These are phyloP conservation scores for Alternaria sp. DNA, from an alignment of 2,329 filamentous ascomycete genomes.

Conservation along the genomic window DNA sequence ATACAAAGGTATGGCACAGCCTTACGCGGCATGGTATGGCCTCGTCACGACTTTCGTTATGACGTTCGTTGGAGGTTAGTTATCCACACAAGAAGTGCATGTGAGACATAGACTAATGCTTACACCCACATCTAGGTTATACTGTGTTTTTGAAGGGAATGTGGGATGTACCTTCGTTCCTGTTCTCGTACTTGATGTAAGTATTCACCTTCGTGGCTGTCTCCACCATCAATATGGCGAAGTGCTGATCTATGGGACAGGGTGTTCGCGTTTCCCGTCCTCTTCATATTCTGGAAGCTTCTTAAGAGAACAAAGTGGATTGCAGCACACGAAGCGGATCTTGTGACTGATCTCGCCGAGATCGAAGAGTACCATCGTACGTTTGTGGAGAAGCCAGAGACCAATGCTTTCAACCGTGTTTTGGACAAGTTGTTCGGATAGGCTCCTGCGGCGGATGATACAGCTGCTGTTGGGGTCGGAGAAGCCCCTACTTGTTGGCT, in stretches of 20 bases:
- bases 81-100: not conserved
- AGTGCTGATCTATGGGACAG: conserved; percentile 53
- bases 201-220: not conserved
- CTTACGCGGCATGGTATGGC: conserved; percentile 75
- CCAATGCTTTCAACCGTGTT: conserved; percentile 52
- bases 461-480: not conserved
- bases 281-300: conserved; percentile 78
- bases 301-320: conserved; percentile 69
- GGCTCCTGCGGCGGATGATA: conserved; percentile 12
- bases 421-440: conserved; percentile 58
- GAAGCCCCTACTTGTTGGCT: not conserved
- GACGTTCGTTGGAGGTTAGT: conserved; percentile 71
- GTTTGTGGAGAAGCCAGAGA: conserved; percentile 64
- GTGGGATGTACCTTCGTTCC: conserved; percentile 75
- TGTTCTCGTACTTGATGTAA: conserved; percentile 66
- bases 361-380: conserved; percentile 74
- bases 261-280: conserved; percentile 73
- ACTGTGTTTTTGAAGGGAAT: conserved; percentile 74
- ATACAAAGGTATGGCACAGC: conserved; percentile 74
- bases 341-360: conserved; percentile 68
- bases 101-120: not conserved
- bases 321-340: conserved; percentile 68
- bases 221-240: not conserved
- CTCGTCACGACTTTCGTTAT: conserved; percentile 72
- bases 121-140: conserved; percentile 60